Evolutionary conservation across 2,329 filamentous ascomycete species (phyloP).

Genomic region (Penicillium sp.): DNA sequence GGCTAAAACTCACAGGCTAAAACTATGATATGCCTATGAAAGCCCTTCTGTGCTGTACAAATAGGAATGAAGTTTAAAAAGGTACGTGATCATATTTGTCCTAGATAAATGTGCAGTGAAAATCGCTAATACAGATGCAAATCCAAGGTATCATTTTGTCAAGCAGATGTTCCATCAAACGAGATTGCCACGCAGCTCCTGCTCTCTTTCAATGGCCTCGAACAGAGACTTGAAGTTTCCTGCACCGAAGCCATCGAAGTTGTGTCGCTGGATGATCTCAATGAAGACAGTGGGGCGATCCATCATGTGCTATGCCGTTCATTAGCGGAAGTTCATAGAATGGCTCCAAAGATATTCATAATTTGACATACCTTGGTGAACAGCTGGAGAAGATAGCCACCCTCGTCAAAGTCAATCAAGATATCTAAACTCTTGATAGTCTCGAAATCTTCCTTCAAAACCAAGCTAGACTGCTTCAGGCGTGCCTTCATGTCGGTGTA

Average conservation of each 20-base stretch:
- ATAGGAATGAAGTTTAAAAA: neutral
- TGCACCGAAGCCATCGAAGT: constrained; percentile 88
- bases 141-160: neutral
- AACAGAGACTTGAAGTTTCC: constrained; percentile 96
- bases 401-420: constrained; percentile 92
- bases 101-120: neutral
- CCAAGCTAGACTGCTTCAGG: constrained; percentile 60
- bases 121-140: neutral
- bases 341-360: neutral
- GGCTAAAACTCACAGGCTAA: too few species aligned
- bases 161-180: constrained; percentile 20
- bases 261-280: constrained; percentile 90
- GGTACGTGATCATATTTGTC: neutral
- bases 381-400: constrained; percentile 73
- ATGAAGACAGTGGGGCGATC: constrained; percentile 94
- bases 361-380: constrained; percentile 61
- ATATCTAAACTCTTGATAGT: constrained; percentile 76
- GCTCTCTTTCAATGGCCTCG: constrained; percentile 92
- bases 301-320: constrained; percentile 65
- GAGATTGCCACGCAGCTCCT: constrained; percentile 80
- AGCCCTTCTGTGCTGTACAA: too few species aligned
- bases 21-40: too few species aligned
- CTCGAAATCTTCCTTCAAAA: constrained; percentile 76
- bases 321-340: constrained; percentile 1
- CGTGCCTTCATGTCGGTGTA: constrained; percentile 74